phyloP scores from a whole-genome alignment of 2,329 filamentous ascomycete species.

The Apiospora marii region DNA sequence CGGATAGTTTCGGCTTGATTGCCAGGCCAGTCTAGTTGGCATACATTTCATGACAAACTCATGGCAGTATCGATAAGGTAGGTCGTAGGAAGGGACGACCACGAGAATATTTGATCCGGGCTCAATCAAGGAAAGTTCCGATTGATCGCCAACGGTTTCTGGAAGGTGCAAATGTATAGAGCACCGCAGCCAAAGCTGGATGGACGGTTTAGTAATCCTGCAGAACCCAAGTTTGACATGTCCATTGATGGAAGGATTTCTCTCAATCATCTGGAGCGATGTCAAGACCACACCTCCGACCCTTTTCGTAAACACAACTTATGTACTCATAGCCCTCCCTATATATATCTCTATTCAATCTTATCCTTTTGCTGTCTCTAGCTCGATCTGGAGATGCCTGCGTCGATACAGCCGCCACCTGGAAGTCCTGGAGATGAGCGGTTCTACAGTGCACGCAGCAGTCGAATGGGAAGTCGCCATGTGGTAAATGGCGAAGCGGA shows the following conservation, averaged over 20 bases:
- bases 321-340: neutral
- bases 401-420: slow-evolving; percentile 24
- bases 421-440: slow-evolving; percentile 35
- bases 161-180: neutral
- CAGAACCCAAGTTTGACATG: neutral
- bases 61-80: neutral
- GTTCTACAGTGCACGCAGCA: slow-evolving; percentile 39
- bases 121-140: neutral
- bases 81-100: neutral
- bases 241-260: neutral
- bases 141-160: neutral
- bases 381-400: neutral
- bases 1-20: neutral
- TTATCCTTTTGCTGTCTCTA: neutral
- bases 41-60: neutral
- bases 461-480: slow-evolving; percentile 33
- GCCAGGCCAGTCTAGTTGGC: neutral
- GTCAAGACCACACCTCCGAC: neutral
- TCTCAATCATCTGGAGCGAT: neutral
- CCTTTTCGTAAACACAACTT: neutral
- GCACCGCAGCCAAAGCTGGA: neutral
- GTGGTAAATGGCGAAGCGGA: slow-evolving; percentile 25
- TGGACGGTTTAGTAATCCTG: neutral
- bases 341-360: neutral
- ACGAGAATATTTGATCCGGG: neutral